phyloP scores from a whole-genome alignment of 495 filamentous ascomycete species.

The Antarctomyces pellizariae region DNA sequence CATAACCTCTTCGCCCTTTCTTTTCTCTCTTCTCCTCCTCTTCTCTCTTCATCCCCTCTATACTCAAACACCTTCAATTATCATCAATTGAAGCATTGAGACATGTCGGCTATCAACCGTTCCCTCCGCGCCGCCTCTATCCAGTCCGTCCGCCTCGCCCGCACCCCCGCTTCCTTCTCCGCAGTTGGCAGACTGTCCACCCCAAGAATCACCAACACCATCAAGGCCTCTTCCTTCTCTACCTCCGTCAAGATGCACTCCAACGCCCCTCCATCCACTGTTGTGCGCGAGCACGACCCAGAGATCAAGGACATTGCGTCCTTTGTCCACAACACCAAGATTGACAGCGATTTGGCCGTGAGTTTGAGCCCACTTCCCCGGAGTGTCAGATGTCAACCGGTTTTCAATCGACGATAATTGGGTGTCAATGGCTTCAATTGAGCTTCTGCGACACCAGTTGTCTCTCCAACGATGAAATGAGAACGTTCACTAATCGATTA shows the following conservation, averaged over 20 bases:
- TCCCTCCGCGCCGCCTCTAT: conserved; percentile 6
- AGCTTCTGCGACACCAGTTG: conserved; percentile 2
- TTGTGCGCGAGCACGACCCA: conserved; percentile 46
- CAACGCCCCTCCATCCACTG: conserved; percentile 23
- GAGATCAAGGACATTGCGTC: conserved; percentile 86
- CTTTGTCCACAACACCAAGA: conserved; percentile 80
- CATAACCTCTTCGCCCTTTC: too few species aligned
- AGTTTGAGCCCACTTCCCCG: too few species aligned
- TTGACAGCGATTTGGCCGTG: conserved; percentile 83
- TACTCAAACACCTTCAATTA: too few species aligned
- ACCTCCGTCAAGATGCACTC: conserved; percentile 30
- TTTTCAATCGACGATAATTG: too few species aligned
- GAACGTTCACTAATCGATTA: conserved; percentile 7
- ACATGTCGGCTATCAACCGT: too few species aligned
- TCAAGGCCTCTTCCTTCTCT: too few species aligned
- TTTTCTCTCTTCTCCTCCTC: too few species aligned
- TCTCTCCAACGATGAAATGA: conserved; percentile 9
- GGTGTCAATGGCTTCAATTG: neutral
- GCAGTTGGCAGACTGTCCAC: too few species aligned
- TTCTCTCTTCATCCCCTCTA: too few species aligned
- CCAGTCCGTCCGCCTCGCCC: conserved; percentile 5
- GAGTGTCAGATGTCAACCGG: too few species aligned
- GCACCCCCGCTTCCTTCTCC: too few species aligned
- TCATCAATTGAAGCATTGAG: too few species aligned
- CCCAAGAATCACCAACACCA: conserved; percentile 1